Evolutionary conservation across 768 basidiomycete genomes (phyloP).

Genomic region (Terana coerulea): DNA sequence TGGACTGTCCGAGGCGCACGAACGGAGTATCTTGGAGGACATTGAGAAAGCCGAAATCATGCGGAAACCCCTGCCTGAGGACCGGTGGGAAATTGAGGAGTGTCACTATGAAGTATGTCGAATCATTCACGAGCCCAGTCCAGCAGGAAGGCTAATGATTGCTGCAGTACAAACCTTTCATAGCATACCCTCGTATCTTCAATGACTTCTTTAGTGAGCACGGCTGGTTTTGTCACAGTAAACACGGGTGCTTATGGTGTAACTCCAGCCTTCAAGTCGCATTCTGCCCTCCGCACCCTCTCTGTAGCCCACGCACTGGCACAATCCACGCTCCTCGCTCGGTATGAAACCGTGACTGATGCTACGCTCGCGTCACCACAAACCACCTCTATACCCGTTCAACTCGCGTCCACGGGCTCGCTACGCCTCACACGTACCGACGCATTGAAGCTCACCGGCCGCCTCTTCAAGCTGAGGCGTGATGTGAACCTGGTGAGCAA

Average conservation of each 20-base stretch:
- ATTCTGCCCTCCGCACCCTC: conserved; percentile 84
- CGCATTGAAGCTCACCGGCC: conserved; percentile 74
- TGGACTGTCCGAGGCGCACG: conserved; percentile 76
- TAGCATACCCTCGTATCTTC: conserved; percentile 86
- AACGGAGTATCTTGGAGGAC: conserved; percentile 82
- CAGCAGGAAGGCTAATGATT: conserved; percentile 6
- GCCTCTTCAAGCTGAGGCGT: conserved; percentile 78
- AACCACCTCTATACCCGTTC: conserved; percentile 78
- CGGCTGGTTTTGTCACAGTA: background rate
- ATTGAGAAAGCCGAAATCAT: conserved; percentile 67
- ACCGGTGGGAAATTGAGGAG: conserved; percentile 89
- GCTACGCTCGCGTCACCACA: conserved; percentile 73
- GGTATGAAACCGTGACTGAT: conserved; percentile 77
- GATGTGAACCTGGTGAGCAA: conserved; percentile 92
- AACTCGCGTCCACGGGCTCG: conserved; percentile 74
- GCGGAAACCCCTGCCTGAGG: conserved; percentile 55
- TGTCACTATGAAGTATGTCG: conserved; percentile 78
- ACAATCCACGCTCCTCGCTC: conserved; percentile 88
- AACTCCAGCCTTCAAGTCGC: conserved; percentile 80
- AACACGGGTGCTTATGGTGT: conserved; percentile 1
- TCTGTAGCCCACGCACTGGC: conserved; percentile 95
- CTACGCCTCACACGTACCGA: conserved; percentile 75
- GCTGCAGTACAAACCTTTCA: conserved; percentile 73
- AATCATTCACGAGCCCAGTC: conserved; percentile 2
- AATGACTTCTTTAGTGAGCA: conserved; percentile 92